Base-by-base conservation (phyloP, 495 filamentous ascomycete species). In the Aspergillus panamensis region DNA sequence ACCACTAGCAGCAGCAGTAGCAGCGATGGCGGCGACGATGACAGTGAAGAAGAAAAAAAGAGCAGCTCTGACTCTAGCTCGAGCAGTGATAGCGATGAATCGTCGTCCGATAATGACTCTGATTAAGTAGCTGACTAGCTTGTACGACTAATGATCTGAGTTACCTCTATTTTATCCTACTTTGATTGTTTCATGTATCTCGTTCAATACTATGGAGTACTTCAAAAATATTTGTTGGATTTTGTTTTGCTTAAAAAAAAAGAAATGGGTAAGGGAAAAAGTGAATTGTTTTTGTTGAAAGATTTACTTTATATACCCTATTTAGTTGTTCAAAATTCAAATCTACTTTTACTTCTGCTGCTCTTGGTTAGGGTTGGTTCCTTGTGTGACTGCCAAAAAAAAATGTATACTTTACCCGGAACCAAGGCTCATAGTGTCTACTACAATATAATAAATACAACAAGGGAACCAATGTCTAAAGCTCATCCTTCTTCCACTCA, bases 401-500 rank as follows among this genome's bases (percentile, higher is more conserved):
- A 45, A 20, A 20, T 19, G 16, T 45, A 19, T 45, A 21, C 7
- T 45, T 19, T 10, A n/a, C 19, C 16, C 16, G 19, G 8, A 45
- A 10, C 19, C 16, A 21, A 20, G 10, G 42, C 16, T 19, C 3
- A 20, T 45, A 45, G 5, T 17, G 9, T 45, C 4, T 19, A 45
- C 42, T 21, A 17, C 16, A 45, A 7, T 10, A 45, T 10, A 45
- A 20, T 20, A 45, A 21, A 45, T n/a, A 16, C 7, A 16, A 45
- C n/a, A 20, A 45, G 17, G 8, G 17, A 45, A 19, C 7, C 19
- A 10, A 10, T 20, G 0, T n/a, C 17, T 51, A 78, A 62, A 78
- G 58, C 58, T 78, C 75, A 69, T 78, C 75, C 53, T 78, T 78
- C 25, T 59, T 33, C 68, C 63, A 68, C 20, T 29, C 48, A 42